Evolutionary conservation across 805 yeast genomes (phyloP).

Genomic region (Yarrowia divulgata): DNA sequence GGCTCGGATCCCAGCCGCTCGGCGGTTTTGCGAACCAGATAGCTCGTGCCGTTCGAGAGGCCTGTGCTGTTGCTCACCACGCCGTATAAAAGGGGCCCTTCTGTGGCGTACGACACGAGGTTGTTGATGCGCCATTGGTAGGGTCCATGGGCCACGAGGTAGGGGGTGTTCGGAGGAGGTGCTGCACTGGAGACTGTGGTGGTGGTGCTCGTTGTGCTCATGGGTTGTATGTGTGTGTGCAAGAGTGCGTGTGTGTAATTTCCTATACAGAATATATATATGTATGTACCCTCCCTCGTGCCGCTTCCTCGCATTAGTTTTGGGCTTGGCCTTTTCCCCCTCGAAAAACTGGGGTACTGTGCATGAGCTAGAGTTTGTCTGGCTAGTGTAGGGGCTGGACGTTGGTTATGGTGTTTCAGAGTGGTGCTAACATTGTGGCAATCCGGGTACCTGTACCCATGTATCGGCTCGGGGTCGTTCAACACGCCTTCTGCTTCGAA

Average conservation of each 20-base stretch:
- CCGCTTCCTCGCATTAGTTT: constrained; percentile 2
- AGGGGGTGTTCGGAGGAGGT: background rate
- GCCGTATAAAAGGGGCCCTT: constrained; percentile 18
- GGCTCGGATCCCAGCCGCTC: constrained; percentile 5
- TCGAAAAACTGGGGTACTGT: constrained; percentile 23
- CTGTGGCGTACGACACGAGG: background rate
- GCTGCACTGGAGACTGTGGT: background rate
- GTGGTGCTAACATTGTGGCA: no score
- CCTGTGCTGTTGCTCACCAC: background rate
- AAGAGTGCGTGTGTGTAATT: background rate
- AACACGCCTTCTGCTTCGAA: no score
- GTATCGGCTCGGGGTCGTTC: no score
- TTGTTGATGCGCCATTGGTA: constrained; percentile 34
- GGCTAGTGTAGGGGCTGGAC: no score
- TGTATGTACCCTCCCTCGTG: no score
- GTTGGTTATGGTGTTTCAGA: no score
- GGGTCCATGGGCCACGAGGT: background rate
- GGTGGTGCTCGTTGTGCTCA: background rate
- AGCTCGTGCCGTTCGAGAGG: background rate
- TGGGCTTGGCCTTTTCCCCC: constrained; percentile 18
- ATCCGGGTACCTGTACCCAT: no score
- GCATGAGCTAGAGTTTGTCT: background rate
- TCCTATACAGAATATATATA: no score
- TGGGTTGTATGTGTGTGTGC: background rate
- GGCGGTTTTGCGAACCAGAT: constrained; percentile 29